A percentile compares a stretch with the other conserved stretches of the same genome.
phyloP scores from a whole-genome alignment of 2,329 filamentous ascomycete genomes.

The Coniochaeta pulveracea region DNA sequence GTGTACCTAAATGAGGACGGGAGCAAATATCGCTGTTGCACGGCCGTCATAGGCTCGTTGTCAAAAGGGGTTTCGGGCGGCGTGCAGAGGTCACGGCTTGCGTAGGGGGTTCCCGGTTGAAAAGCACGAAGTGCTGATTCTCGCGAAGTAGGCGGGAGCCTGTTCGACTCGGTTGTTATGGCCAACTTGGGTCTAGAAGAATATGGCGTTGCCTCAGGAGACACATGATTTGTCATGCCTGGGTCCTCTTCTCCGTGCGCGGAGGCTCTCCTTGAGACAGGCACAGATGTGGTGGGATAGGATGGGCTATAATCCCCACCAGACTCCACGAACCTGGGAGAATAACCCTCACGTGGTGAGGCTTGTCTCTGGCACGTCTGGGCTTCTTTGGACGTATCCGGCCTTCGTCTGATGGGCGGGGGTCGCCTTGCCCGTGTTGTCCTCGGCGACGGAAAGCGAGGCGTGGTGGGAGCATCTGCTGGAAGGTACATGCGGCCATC shows the following conservation, averaged over 20 bases:
- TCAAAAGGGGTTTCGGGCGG: slow-evolving; percentile 2
- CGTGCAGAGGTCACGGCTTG: slow-evolving; percentile 2
- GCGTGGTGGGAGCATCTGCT: too few relatives aligned
- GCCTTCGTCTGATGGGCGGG: too few relatives aligned
- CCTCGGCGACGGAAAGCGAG: too few relatives aligned
- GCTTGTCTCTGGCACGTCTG: neutral
- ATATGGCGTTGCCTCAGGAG: neutral
- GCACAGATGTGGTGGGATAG: too few relatives aligned
- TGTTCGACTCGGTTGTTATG: slow-evolving; percentile 1
- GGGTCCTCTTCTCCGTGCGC: too few relatives aligned
- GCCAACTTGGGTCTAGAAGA: slow-evolving; percentile 1
- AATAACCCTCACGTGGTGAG: slow-evolving; percentile 1
- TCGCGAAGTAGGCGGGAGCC: neutral
- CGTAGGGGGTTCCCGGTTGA: slow-evolving; percentile 1
- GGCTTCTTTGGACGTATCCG: neutral
- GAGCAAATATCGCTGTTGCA: neutral
- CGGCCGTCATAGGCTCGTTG: neutral
- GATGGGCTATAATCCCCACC: too few relatives aligned
- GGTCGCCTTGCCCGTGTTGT: too few relatives aligned
- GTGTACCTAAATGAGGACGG: neutral
- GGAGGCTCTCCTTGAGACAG: too few relatives aligned
- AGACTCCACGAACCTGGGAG: too few relatives aligned
- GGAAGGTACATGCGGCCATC: too few relatives aligned
- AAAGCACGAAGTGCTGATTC: neutral
- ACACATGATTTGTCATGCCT: too few relatives aligned